Base-by-base conservation (phyloP, 805 yeast species). In the Zygoascus ofunaensis region DNA sequence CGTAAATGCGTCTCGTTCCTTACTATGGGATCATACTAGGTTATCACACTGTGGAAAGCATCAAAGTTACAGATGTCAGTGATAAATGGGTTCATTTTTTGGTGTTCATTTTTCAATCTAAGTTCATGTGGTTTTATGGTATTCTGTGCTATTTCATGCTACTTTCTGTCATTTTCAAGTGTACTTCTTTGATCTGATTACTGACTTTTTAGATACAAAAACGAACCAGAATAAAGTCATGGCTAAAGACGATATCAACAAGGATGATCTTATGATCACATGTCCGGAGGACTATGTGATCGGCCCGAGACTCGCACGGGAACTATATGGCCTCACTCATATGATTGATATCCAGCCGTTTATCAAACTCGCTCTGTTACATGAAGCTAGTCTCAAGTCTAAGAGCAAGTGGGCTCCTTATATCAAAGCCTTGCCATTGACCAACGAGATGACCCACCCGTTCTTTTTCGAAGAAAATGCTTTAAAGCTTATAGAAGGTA, bases 371-470 rank as follows among this genome's bases (percentile, higher is more conserved):
- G 47, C 50, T 2, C 41, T 55, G 10, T 34, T 52, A 8, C 47
- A 46, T 22, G 53, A 55, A 41, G 36, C n/a, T 4, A 35, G 26
- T 8, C 38, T 26, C 14, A 52, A 50, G 4, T 38, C 41, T 2
- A 20, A 41, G 62, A 64, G 63, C 43, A 34, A 47, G 18, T 63
- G 63, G 64, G 34, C 36, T 2, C 73, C 78, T 2, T 80, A 79
- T 50, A 56, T 80, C 33, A 62, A 70, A 34, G 56, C 65, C 12
- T 58, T 80, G 17, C 82, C 86, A 2, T 30, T 70, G 2, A 53
- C 60, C 4, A 63, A 72, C 8, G 58, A 55, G 1, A 68, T 76
- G 18, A 70, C 71, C n/a, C 68, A 79, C 8, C 94, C 96, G 1
- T 73, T 74, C 43, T 76, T 75, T 51, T 87, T 43, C 39, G 64